Conservation (phyloP, 257 asterid species). For the Scutellaria minor region DNA sequence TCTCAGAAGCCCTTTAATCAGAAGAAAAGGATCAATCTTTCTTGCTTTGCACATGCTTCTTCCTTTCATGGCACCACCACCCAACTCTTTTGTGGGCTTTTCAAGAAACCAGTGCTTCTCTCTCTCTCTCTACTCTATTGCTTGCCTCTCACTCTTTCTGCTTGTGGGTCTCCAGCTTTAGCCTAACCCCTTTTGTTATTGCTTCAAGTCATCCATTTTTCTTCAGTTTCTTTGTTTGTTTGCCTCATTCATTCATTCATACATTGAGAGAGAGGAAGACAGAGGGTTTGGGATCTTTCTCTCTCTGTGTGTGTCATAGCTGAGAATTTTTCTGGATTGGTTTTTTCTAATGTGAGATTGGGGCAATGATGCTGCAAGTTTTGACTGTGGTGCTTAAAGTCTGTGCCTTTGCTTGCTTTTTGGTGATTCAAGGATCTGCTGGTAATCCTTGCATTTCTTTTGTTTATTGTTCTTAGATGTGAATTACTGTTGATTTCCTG, state of each 20-base stretch:
- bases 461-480: conserved; percentile 32
- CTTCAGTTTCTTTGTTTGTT: conserved; percentile 28
- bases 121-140: conserved; percentile 45
- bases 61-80: conserved; percentile 38
- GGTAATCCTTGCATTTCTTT: conserved; percentile 49
- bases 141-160: conserved; percentile 74
- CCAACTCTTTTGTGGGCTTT: conserved; percentile 42
- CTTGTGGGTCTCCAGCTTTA: conserved; percentile 63
- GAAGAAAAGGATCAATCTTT: conserved; percentile 17
- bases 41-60: conserved; percentile 41
- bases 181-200: conserved; percentile 50
- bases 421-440: conserved; percentile 67
- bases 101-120: conserved; percentile 38
- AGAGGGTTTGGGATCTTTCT: conserved; percentile 29
- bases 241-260: conserved; percentile 20
- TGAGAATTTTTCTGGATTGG: conserved; percentile 28
- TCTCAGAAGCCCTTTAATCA: conserved; percentile 32
- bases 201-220: conserved; percentile 54
- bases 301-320: conserved; percentile 27
- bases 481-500: conserved; percentile 9
- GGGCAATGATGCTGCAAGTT: conserved; percentile 53
- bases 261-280: background rate
- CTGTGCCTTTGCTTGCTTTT: conserved; percentile 51
- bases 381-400: conserved; percentile 52
- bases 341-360: conserved; percentile 54